Evolutionary conservation across 2,329 filamentous ascomycete genomes (phyloP).

Genomic region (Hirsutella minnesotensis): DNA sequence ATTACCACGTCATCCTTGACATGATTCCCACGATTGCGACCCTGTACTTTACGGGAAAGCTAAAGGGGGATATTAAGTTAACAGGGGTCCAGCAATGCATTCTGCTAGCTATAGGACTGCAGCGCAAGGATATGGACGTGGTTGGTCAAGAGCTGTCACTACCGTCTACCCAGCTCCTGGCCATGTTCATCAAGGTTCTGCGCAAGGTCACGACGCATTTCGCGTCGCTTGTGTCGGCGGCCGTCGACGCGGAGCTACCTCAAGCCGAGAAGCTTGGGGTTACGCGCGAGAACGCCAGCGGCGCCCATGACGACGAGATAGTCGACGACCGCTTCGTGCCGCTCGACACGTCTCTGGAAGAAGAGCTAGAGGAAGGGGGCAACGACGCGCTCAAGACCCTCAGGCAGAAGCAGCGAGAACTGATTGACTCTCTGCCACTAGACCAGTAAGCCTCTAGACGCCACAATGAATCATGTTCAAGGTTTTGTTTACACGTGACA

Average conservation of each 20-base stretch:
- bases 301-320: slow-evolving; percentile 57
- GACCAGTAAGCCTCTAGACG: slow-evolving; percentile 40
- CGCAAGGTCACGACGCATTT: slow-evolving; percentile 79
- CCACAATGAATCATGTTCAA: background rate
- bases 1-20: slow-evolving; percentile 95
- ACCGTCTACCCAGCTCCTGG: slow-evolving; percentile 67
- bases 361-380: slow-evolving; percentile 75
- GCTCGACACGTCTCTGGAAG: slow-evolving; percentile 58
- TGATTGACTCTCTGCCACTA: slow-evolving; percentile 83
- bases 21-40: slow-evolving; percentile 72
- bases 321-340: slow-evolving; percentile 57
- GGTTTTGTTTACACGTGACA: background rate
- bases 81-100: slow-evolving; percentile 78
- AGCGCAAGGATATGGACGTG: slow-evolving; percentile 75
- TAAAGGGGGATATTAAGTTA: slow-evolving; percentile 56
- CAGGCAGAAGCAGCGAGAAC: slow-evolving; percentile 67
- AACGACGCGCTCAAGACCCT: slow-evolving; percentile 62
- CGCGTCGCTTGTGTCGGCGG: slow-evolving; percentile 59
- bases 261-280: slow-evolving; percentile 43
- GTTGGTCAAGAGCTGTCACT: slow-evolving; percentile 70
- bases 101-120: slow-evolving; percentile 79
- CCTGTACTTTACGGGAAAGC: slow-evolving; percentile 73
- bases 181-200: slow-evolving; percentile 95
- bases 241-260: slow-evolving; percentile 57
- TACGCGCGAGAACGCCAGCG: slow-evolving; percentile 45